Base-by-base conservation (phyloP, 1,284 basidiomycete genomes). In the Sphaerobolus stellatus region DNA sequence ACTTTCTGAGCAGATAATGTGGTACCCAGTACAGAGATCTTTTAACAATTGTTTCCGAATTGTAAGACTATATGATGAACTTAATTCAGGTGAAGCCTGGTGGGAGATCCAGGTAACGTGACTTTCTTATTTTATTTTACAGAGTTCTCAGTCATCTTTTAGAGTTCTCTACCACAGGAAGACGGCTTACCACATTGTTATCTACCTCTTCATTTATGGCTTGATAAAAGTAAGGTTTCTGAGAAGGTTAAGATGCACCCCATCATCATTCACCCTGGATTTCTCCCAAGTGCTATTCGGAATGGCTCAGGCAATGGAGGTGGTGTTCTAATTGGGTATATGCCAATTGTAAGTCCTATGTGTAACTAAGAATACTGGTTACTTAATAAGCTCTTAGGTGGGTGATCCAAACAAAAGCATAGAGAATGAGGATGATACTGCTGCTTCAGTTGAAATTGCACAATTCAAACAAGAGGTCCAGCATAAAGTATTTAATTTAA, bases 291-390 rank as follows among this genome's bases (percentile, higher is more conserved):
- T 11, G 34, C 58, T 1, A 68, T 69, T 22, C 53, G 65, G 25
- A 69, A 70, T 59, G 66, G 56, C 13, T 70, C 68, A n/a, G 67
- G 68, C 1, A 70, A 70, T 54, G 67, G 68, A 9, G 66, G 67
- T 25, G 62, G 66, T 4, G 22, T 38, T n/a, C 22, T 38, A 38
- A 38, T 38, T 38, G 36, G 36, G 36, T 66, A n/a, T 48, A 68
- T 2, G 25, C 66, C 2, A 63, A 62, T 16, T 68, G 65, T 55
- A 64, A 45, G 18, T 45, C 18, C 13, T 13, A 11, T 36, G 11
- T 38, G n/a, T 30, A 57, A 22, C 24, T 31, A n/a, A 22, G 38
- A 29, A 58, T 36, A 8, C 31, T 43, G 6, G 2, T 30, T 27
- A n/a, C 36, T 48, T 16, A 38, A n/a, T 38, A 38, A 7, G 7